Evolutionary conservation across 73 alveolate species (phyloP), one percentile per base, ranked within the genome.

Genomic region (Paramecium sonneborni): DNA sequence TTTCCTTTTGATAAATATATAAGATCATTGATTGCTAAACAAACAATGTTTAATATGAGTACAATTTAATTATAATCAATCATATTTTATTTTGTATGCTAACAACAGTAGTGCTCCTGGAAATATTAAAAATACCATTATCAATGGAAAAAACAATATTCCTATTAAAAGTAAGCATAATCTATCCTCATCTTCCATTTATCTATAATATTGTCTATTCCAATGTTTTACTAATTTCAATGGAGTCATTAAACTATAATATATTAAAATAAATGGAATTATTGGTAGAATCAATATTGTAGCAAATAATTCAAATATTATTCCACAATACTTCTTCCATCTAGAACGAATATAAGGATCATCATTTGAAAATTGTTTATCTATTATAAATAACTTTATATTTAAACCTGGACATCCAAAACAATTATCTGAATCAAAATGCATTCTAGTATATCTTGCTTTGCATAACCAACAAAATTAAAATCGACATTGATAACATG

Each of bases 281-380:
- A 79, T 23, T 20, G 90, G 90, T 62, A 79, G 34, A 18, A 79
- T 79, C 9, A 79, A 14, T 39, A 44, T 21, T 6, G 90, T 15
- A 8, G 90, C 90, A 41, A 79, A 79, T 11, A 79, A 41, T 79
- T 79, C 90, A 18, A 79, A 79, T 0, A 79, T 11, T 6, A 79
- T 79, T 10, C 90, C 90, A 6, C 90, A 74, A 79, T 79, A 79
- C 44, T 79, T 79, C n/a, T 79, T 79, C 90, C 90, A 79, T 43
- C 28, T 23, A 7, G 69, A 32, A 20, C 90, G 20, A 39, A 23
- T 15, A 39, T 21, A 20, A 20, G 90, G 90, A 1, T 79, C 90
- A 0, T 43, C 90, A 79, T 23, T 79, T 23, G 74, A 79, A 44
- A 79, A 79, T 79, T 79, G 28, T 23, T 43, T 79, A 79, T 79